Percentiles rank a stretch among this genome's conserved stretches.
Evolutionary conservation across 768 basidiomycete genomes (phyloP).

Genomic region (Lactifluus rugatus): DNA sequence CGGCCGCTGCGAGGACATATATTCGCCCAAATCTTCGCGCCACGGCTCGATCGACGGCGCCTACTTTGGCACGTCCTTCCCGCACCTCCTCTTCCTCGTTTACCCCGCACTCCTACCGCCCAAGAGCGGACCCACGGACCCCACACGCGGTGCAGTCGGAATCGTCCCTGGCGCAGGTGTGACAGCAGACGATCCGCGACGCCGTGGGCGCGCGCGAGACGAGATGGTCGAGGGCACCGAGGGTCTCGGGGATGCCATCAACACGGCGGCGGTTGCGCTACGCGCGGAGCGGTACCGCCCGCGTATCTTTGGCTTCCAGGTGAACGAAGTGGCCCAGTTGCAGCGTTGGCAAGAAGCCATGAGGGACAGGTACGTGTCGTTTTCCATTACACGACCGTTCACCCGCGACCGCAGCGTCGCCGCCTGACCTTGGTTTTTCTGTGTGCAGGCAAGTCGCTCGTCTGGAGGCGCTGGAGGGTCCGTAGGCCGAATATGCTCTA

Average conservation of each 20-base stretch:
- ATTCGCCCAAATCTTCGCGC: conserved; percentile 92
- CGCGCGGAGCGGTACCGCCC: conserved; percentile 92
- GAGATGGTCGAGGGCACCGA: conserved; percentile 42
- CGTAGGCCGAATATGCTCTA: not conserved
- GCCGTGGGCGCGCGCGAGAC: conserved; percentile 26
- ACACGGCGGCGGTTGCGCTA: conserved; percentile 71
- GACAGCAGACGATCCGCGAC: conserved; percentile 25
- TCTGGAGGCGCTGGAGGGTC: conserved; percentile 16
- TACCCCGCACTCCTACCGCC: conserved; percentile 88
- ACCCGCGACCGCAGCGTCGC: not conserved
- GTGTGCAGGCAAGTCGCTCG: conserved; percentile 16
- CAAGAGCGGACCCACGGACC: conserved; percentile 50
- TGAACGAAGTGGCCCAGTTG: conserved; percentile 87
- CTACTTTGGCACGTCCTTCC: conserved; percentile 97
- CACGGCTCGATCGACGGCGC: conserved; percentile 98
- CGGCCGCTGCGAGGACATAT: conserved; percentile 96
- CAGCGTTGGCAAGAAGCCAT: conserved; percentile 95
- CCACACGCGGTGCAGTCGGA: conserved; percentile 23
- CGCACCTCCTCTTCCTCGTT: conserved; percentile 93
- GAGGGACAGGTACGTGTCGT: conserved; percentile 59
- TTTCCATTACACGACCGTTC: not conserved
- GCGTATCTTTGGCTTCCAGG: conserved; percentile 93
- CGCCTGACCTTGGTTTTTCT: not conserved
- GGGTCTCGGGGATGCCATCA: conserved; percentile 55
- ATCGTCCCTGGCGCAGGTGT: conserved; percentile 22